Evolutionary conservation across 2,329 filamentous ascomycete genomes (phyloP), one percentile per base, ranked within the genome.

Genomic region (Pseudogymnoascus sp.): DNA sequence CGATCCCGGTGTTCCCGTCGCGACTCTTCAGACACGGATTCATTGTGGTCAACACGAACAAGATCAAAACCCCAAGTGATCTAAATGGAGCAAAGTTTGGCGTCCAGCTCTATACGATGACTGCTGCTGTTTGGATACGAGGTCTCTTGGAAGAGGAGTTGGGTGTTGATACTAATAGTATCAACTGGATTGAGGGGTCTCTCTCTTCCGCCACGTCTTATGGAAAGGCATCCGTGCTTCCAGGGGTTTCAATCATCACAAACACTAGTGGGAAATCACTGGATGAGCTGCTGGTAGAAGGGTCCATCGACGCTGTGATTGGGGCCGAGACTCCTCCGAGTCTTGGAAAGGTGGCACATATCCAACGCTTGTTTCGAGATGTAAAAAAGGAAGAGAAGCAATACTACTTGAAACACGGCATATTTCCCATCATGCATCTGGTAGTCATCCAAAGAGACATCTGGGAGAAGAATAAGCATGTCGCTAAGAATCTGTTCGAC

Each of bases 71-170:
- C 23, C 72, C 72, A 3, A 62, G 61, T 11, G 73, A 75, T 63
- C 65, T 74, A 7, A 71, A 71, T 26, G 73, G 73, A 16, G 74
- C 74, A 63, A 68, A 65, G 16, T 70, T 76, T 41, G 73, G 74
- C 8, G 71, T 76, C 0, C 73, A 72, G 64, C 64, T 72, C 16
- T 75, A 76, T 65, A 74, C 73, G 19, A 74, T 75, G 74, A 75
- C 74, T 3, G 74, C 74, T 8, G 73, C 73, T 0, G 74, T 76
- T 6, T 75, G 72, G 72, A 70, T 72, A 8, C 65, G 74, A 21
- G 70, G 70, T 4, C 31, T 75, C 11, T 65, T 76, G 10, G 62
- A 74, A 63, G 64, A 75, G n/a, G 55, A 59, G 14, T 59, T 38
- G 35, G 74, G 73, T 14, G 73, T 75, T 16, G 70, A 73, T 63